Evolutionary conservation across 148 eudicot genomes (phyloP).

Genomic region (Arctostaphylos glauca): DNA sequence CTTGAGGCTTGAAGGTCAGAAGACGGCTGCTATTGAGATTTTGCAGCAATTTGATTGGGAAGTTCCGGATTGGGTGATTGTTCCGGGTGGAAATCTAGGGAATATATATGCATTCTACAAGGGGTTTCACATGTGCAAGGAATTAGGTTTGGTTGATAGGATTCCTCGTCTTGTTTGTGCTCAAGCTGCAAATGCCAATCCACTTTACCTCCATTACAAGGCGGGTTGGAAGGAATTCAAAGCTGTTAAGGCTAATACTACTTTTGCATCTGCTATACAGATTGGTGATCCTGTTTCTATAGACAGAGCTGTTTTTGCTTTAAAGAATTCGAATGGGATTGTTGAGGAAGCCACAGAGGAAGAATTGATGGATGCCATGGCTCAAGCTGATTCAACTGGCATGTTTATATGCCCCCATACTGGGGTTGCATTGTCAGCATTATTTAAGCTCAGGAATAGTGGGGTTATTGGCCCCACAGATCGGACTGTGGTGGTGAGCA

Average conservation of each 20-base stretch:
- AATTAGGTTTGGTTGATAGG: constrained; percentile 78
- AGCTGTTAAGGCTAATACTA: constrained; percentile 71
- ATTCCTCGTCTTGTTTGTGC: constrained; percentile 91
- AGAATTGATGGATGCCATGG: constrained; percentile 97
- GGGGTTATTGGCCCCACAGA: constrained; percentile 51
- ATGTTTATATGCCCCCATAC: constrained; percentile 98
- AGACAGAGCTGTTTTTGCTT: constrained; percentile 80
- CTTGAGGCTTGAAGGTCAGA: constrained; percentile 80
- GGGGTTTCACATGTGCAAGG: constrained; percentile 85
- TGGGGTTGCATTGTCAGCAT: constrained; percentile 83
- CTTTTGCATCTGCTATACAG: constrained; percentile 94
- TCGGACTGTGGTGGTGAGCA: constrained; percentile 24
- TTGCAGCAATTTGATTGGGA: constrained; percentile 96
- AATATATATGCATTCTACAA: constrained; percentile 91
- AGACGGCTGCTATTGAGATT: constrained; percentile 79
- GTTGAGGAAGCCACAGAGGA: constrained; percentile 98
- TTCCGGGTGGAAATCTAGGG: constrained; percentile 93
- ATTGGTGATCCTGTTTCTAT: constrained; percentile 97
- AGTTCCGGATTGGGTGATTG: constrained; percentile 96
- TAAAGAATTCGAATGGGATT: constrained; percentile 69
- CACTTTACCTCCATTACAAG: constrained; percentile 69
- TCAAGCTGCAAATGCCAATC: constrained; percentile 95
- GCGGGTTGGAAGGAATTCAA: constrained; percentile 78
- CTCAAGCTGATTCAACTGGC: constrained; percentile 93
- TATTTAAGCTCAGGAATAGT: constrained; percentile 65